Percentiles rank a stretch among this genome's conserved stretches.
These are phyloP conservation scores for Solanum habrochaites DNA, from an alignment of 257 asterid species.

Conservation along the genomic window DNA sequence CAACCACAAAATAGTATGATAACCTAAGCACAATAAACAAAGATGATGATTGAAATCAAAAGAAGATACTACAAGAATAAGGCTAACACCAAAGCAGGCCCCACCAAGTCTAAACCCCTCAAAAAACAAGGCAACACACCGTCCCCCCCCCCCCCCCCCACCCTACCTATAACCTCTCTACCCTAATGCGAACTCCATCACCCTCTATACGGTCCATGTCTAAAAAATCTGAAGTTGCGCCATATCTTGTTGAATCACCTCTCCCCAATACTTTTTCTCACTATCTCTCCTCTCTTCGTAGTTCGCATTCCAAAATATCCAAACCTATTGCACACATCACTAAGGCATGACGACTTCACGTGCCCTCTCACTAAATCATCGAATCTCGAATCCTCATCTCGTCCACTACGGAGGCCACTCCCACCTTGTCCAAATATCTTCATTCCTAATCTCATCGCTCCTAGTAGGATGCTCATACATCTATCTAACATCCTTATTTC, in stretches of 20 bases:
- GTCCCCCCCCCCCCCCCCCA: no score
- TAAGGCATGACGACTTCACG: not conserved
- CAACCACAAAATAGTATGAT: not conserved
- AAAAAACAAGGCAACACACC: not conserved
- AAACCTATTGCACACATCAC: not conserved
- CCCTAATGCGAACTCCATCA: not conserved
- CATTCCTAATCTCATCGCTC: not conserved
- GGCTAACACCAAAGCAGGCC: not conserved
- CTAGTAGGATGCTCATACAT: not conserved
- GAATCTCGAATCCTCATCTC: not conserved
- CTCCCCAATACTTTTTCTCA: not conserved
- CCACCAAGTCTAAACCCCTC: not conserved
- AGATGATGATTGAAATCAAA: not conserved
- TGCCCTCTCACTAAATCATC: not conserved
- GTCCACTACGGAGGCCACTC: not conserved
- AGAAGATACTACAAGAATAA: not conserved
- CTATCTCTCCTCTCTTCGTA: not conserved
- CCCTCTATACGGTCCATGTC: not conserved
- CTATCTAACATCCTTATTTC: not conserved
- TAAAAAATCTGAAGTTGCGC: not conserved
- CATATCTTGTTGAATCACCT: not conserved
- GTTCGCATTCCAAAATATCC: not conserved
- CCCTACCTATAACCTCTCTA: not conserved
- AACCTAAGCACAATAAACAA: not conserved
- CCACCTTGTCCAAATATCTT: not conserved